Evolutionary conservation across 1,284 basidiomycete genomes (phyloP).

Genomic region (Moniliophthora roreri): DNA sequence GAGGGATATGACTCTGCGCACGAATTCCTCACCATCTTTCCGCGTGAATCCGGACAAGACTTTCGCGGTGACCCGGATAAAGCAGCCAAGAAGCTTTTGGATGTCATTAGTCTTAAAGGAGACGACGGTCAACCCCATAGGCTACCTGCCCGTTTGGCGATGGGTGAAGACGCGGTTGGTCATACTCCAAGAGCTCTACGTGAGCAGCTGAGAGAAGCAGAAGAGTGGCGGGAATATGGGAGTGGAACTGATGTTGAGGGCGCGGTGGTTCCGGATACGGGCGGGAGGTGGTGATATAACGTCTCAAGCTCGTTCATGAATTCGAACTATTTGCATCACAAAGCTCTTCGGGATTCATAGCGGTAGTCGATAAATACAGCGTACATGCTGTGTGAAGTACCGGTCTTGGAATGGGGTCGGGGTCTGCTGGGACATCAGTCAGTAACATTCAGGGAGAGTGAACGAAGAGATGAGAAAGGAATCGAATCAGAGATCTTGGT

Average conservation of each 20-base stretch:
- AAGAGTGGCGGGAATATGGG: not conserved
- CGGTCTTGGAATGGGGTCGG: too few species aligned
- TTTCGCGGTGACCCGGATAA: constrained; percentile 10
- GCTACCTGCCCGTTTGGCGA: not conserved
- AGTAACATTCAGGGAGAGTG: too few species aligned
- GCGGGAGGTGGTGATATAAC: too few species aligned
- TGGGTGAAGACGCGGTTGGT: not conserved
- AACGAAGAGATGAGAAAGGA: not conserved
- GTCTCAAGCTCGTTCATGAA: too few species aligned
- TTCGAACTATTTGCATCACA: too few species aligned
- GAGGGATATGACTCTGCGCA: constrained; percentile 1
- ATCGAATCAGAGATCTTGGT: constrained; percentile 24
- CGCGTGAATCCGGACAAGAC: constrained; percentile 5
- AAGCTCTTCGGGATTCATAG: too few species aligned
- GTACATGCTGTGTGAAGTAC: too few species aligned
- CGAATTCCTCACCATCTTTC: not conserved
- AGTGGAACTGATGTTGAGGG: not conserved
- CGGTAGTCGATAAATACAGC: too few species aligned
- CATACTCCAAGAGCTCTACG: not conserved
- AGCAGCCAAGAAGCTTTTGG: constrained; percentile 8
- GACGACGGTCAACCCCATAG: not conserved
- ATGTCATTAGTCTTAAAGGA: not conserved
- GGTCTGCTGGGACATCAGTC: too few species aligned
- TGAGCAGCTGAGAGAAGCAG: not conserved
- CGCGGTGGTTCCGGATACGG: too few species aligned